Percentiles rank a stretch among this genome's conserved stretches.
Conservation (phyloP, 768 basidiomycete genomes). For the Naganishia vaughanmartiniae region DNA sequence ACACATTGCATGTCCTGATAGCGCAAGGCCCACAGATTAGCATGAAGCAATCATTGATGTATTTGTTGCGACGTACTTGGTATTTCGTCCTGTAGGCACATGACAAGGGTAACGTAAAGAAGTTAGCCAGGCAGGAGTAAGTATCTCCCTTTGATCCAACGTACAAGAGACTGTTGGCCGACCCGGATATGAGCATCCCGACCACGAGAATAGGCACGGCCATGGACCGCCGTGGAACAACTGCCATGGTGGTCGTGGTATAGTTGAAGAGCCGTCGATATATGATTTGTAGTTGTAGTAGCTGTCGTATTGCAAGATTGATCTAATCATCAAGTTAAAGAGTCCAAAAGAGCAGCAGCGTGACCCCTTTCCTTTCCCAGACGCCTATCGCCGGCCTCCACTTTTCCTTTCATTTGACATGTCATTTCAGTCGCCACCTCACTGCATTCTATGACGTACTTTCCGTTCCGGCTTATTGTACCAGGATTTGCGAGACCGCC, state of each 20-base stretch:
- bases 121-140: constrained; percentile 73
- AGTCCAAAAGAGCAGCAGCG: no score
- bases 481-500: no score
- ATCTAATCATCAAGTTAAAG: no score
- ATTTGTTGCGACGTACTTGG: constrained; percentile 25
- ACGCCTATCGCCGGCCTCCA: no score
- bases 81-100: constrained; percentile 40
- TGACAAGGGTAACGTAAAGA: constrained; percentile 52
- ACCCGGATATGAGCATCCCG: constrained; percentile 75
- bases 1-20: constrained; percentile 95
- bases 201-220: constrained; percentile 63
- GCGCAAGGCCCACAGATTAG: neutral
- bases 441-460: no score
- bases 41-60: neutral
- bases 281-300: neutral
- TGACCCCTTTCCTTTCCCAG: no score
- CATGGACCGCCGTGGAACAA: constrained; percentile 4
- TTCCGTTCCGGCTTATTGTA: no score
- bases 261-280: no score
- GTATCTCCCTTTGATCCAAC: constrained; percentile 28
- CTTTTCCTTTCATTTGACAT: no score
- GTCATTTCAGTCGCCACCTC: no score
- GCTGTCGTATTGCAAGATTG: no score
- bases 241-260: neutral
- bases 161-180: constrained; percentile 52